Evolutionary conservation across 1,284 basidiomycete genomes (phyloP).

Genomic region (Tylopilus sp.): DNA sequence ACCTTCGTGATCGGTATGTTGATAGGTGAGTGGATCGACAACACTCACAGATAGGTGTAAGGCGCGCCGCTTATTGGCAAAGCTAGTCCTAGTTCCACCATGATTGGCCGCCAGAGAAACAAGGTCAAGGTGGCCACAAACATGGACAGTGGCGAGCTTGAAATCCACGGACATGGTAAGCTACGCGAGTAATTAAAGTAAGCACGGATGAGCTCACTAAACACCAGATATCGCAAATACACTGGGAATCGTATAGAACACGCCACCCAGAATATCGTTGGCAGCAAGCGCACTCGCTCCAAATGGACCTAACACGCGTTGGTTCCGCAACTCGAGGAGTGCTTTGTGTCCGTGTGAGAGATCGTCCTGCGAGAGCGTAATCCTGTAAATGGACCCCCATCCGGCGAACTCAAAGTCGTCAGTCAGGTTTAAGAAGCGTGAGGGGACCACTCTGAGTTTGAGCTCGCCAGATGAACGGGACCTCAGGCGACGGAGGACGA

Average conservation of each 20-base stretch:
- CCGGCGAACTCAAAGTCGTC: conserved; percentile 76
- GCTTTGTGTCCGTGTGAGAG: conserved; percentile 47
- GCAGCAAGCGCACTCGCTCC: conserved; percentile 72
- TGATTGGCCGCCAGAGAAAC: conserved; percentile 76
- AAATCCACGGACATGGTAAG: conserved; percentile 3
- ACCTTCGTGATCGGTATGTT: conserved; percentile 2
- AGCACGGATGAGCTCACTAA: conserved; percentile 53
- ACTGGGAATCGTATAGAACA: conserved; percentile 78
- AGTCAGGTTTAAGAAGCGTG: conserved; percentile 71
- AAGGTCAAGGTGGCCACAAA: conserved; percentile 68
- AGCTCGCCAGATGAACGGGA: conserved; percentile 55
- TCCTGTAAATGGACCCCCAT: conserved; percentile 65
- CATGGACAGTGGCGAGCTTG: conserved; percentile 75
- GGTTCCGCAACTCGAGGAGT: conserved; percentile 45
- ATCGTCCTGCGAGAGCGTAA: conserved; percentile 55
- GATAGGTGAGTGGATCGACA: not conserved
- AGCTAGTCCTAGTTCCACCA: conserved; percentile 75
- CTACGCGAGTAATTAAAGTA: not conserved
- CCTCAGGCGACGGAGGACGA: conserved; percentile 69
- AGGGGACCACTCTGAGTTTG: conserved; percentile 61
- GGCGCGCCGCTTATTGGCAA: conserved; percentile 76
- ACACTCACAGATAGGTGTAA: conserved; percentile 69
- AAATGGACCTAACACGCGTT: conserved; percentile 64
- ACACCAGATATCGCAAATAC: conserved; percentile 68
- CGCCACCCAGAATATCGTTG: conserved; percentile 74